Evolutionary conservation across 2,329 filamentous ascomycete genomes (phyloP).

Genomic region (Penicillium glabrum): DNA sequence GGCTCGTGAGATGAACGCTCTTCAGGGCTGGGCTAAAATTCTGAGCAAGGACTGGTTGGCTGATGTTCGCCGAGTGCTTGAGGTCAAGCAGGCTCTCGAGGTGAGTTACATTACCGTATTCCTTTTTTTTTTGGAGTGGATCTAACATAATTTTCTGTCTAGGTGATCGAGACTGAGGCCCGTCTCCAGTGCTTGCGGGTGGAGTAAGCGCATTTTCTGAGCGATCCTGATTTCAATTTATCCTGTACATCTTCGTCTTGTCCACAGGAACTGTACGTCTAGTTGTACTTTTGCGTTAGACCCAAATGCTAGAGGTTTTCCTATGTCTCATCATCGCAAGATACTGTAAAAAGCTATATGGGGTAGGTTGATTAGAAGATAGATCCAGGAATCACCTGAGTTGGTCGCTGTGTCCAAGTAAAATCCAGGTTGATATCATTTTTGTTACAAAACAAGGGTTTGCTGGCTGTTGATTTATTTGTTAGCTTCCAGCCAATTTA

Average conservation of each 20-base stretch:
- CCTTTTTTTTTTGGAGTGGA: background rate
- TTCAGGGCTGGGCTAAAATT: conserved; percentile 93
- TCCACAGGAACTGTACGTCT: conserved; percentile 41
- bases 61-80: conserved; percentile 87
- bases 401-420: no score
- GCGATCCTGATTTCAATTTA: conserved; percentile 27
- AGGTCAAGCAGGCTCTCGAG: conserved; percentile 94
- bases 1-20: conserved; percentile 89
- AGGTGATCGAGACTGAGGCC: conserved; percentile 89
- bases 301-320: conserved; percentile 38
- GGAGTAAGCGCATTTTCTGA: conserved; percentile 54
- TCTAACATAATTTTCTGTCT: conserved; percentile 19
- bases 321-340: conserved; percentile 3
- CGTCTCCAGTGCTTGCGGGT: conserved; percentile 83
- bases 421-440: no score
- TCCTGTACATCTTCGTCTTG: conserved; percentile 32
- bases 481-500: no score
- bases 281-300: conserved; percentile 39
- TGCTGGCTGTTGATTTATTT: no score
- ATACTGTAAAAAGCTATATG: background rate
- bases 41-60: conserved; percentile 90
- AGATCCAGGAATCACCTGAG: no score
- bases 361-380: no score
- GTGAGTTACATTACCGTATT: conserved; percentile 56
- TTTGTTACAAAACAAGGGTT: no score